Evolutionary conservation across 208 protist genomes (phyloP), one percentile per base, ranked within the genome.

Genomic region (Baffinella frigidus): DNA sequence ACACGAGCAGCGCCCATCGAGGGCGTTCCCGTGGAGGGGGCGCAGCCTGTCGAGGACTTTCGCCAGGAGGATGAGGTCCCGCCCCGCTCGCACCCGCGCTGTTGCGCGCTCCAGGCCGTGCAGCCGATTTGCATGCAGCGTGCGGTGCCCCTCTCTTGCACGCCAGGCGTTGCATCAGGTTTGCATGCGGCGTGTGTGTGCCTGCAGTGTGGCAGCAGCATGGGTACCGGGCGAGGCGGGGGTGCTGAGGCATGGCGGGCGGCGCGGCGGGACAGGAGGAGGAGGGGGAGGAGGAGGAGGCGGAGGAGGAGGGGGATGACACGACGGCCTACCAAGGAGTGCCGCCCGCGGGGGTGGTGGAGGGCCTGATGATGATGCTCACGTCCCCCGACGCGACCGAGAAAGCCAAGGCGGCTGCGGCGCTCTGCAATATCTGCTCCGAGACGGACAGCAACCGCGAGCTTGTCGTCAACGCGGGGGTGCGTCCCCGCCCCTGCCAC

Each of bases 331-430:
- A 87, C 44, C 43, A 35, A 10, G 77, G 77, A 2, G 50, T 87
- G 43, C 77, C 77, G 11, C 77, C 77, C 24, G 61, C 83, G 33
- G 83, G 83, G 5, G 83, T 90, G 62, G 64, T 90, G 51, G 83
- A 90, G 83, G 83, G 61, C 35, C 83, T 90, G 9, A 90, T 90
- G 83, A 90, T 90, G 83, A 90, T 90, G 83, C 83, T 90, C 36
- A 73, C 51, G 24, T 90, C 83, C 30, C 61, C 83, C 4, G 83
- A 90, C 64, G 56, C 83, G 33, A 90, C 83, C 11, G 83, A 73
- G 56, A 67, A 90, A 39, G 83, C 83, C 39, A 90, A 90, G 83
- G 83, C 83, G 5, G 83, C 83, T 1, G 83, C 83, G 0, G 83
- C 83, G 9, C 83, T 90, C 39, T 90, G 83, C 41, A 90, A 90